Evolutionary conservation across 129 eudicot species (phyloP).

Genomic region (Tagetes erecta): DNA sequence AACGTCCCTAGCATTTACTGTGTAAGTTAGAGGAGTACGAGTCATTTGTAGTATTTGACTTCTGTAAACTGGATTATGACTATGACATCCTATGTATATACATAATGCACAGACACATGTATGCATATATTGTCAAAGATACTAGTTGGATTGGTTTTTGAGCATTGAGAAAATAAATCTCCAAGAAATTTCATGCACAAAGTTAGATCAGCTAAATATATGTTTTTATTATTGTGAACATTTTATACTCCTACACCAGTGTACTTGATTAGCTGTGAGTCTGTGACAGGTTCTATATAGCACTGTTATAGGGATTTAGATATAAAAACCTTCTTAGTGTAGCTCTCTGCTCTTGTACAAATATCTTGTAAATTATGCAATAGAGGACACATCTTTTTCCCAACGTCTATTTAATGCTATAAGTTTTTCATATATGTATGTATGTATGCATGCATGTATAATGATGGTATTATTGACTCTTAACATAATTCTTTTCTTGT

Average conservation of each 20-base stretch:
- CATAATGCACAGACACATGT: background rate
- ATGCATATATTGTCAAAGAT: background rate
- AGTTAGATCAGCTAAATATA: background rate
- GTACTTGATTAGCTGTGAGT: background rate
- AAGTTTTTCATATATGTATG: background rate
- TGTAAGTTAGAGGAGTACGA: background rate
- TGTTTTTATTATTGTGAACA: background rate
- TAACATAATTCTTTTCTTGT: conserved; percentile 36
- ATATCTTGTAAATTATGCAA: background rate
- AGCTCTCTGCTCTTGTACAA: conserved; percentile 1
- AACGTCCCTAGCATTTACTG: background rate
- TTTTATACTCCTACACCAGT: background rate
- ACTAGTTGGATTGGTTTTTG: background rate
- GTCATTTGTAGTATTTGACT: background rate
- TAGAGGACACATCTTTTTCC: background rate
- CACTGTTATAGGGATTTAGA: background rate
- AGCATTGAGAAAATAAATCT: background rate
- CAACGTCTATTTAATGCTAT: background rate
- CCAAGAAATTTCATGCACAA: background rate
- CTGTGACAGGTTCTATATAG: background rate
- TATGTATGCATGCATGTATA: background rate
- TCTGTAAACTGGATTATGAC: conserved; percentile 13
- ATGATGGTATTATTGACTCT: conserved; percentile 14
- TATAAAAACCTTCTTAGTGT: background rate
- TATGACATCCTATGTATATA: background rate